A percentile compares a stretch with the other conserved stretches of the same genome.
Evolutionary conservation across 192 early-diverging fungal genomes (phyloP).

Genomic region (Thoreauomyces humboldtii): DNA sequence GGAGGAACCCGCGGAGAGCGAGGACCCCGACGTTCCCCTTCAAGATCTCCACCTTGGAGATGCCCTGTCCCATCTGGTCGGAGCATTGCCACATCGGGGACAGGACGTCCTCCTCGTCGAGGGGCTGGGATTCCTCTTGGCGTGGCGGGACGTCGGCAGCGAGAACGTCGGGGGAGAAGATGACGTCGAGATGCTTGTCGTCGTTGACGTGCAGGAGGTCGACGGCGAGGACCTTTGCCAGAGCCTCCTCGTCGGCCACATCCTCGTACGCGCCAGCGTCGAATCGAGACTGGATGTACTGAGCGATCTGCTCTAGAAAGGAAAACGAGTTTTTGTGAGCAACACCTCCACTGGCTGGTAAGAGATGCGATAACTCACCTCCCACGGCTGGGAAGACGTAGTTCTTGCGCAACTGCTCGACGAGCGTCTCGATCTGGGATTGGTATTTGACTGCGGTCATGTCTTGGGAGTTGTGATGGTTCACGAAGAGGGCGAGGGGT

Average conservation of each 20-base stretch:
- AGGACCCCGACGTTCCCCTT: not conserved
- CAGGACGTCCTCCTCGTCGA: not conserved
- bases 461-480: not conserved
- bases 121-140: not conserved
- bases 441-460: not conserved
- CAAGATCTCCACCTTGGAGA: not conserved
- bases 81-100: not conserved
- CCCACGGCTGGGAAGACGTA: not conserved
- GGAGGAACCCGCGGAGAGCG: not conserved
- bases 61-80: not conserved
- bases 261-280: not conserved
- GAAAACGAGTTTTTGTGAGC: too few species aligned
- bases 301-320: not conserved
- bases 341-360: too few species aligned
- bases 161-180: not conserved
- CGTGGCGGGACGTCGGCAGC: not conserved
- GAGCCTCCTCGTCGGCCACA: not conserved
- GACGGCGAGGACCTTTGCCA: not conserved
- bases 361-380: too few species aligned
- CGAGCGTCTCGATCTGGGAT: not conserved
- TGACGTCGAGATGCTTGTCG: not conserved
- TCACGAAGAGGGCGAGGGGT: too few species aligned
- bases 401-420: not conserved
- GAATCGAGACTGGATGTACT: not conserved
- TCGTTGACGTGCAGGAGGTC: not conserved